phyloP scores from a whole-genome alignment of 345 rosid genomes.

The Noccaea bulbosa region DNA sequence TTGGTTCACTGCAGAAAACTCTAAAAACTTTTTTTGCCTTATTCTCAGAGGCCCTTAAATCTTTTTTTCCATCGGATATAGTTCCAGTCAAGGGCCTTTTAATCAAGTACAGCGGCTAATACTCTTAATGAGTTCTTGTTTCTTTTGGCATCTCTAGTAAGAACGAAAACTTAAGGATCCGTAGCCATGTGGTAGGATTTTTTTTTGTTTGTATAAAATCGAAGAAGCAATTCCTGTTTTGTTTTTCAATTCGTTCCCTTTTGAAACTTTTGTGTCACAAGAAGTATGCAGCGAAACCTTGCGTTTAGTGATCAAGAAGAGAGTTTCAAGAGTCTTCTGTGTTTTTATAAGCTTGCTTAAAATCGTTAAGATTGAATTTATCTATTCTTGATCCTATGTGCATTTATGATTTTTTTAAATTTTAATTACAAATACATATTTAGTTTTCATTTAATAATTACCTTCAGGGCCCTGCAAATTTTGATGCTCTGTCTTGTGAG shows the following conservation, averaged over 20 bases:
- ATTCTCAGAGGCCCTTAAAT: constrained; percentile 38
- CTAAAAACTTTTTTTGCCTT: constrained; percentile 38
- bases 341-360: too few species aligned
- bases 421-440: too few species aligned
- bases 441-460: too few species aligned
- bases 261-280: too few species aligned
- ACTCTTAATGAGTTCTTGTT: constrained; percentile 34
- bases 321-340: too few species aligned
- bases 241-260: background rate
- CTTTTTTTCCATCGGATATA: constrained; percentile 16
- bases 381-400: too few species aligned
- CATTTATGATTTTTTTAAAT: too few species aligned
- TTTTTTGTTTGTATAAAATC: constrained; percentile 7
- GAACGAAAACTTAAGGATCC: constrained; percentile 16
- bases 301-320: too few species aligned
- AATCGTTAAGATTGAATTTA: too few species aligned
- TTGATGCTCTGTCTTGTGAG: constrained; percentile 6
- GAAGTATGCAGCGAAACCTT: too few species aligned
- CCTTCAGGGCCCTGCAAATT: background rate
- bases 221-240: background rate
- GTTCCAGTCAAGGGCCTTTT: constrained; percentile 37
- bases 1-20: constrained; percentile 25
- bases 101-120: constrained; percentile 36
- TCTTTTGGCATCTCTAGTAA: constrained; percentile 29
- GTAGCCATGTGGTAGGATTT: constrained; percentile 27